These are phyloP conservation scores for Suhomyces wounanorum DNA, from an alignment of 1,139 yeast species.

Conservation along the genomic window DNA sequence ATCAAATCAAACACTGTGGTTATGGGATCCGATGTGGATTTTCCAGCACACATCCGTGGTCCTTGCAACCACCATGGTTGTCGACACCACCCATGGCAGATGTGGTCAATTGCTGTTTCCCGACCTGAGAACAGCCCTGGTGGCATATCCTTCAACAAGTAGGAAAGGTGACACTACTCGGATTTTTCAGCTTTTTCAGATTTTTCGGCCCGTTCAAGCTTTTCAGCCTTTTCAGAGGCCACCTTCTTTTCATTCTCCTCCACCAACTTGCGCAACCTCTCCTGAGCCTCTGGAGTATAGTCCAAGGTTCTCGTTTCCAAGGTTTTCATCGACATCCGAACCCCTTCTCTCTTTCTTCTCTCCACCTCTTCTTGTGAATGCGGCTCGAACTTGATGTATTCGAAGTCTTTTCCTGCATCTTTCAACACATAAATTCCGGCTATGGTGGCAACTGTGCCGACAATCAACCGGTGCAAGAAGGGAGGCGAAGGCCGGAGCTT, in stretches of 20 bases:
- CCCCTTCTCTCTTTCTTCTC: slow-evolving; percentile 35
- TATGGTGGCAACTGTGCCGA: slow-evolving; percentile 38
- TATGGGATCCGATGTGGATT: not conserved
- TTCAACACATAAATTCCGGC: slow-evolving; percentile 38
- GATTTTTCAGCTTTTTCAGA: not conserved
- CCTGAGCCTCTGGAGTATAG: slow-evolving; percentile 49
- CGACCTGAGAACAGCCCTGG: too few species aligned
- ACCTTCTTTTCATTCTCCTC: slow-evolving; percentile 21
- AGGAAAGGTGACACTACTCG: not conserved
- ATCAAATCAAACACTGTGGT: too few species aligned
- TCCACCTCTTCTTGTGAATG: slow-evolving; percentile 44
- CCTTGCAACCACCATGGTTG: not conserved
- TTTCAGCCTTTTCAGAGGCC: not conserved
- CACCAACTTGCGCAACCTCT: slow-evolving; percentile 27
- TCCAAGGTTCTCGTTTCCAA: slow-evolving; percentile 42
- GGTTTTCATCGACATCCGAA: slow-evolving; percentile 34
- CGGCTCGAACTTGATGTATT: slow-evolving; percentile 43
- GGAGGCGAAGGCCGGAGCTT: slow-evolving; percentile 37
- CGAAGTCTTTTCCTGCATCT: slow-evolving; percentile 43
- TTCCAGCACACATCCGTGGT: not conserved
- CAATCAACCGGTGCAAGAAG: slow-evolving; percentile 34
- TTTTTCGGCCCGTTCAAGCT: not conserved
- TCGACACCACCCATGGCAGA: not conserved
- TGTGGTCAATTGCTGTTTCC: too few species aligned
- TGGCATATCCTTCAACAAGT: too few species aligned